These are phyloP conservation scores for Parascedosporium putredinis DNA, from an alignment of 2,329 filamentous ascomycete species.

Conservation along the genomic window DNA sequence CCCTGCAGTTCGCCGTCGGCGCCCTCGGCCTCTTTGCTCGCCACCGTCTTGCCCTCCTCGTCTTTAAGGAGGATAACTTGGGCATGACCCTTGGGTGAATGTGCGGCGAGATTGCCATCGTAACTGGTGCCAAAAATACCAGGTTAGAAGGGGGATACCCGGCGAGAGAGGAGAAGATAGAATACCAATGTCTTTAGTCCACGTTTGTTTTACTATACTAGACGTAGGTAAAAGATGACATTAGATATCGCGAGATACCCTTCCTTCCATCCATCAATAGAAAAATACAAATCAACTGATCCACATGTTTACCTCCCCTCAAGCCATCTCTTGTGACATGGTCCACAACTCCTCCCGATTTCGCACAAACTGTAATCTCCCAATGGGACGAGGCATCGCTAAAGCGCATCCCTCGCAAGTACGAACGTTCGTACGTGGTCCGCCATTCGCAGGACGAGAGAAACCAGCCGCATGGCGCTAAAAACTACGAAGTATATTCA, in stretches of 20 bases:
- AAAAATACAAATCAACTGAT: not conserved
- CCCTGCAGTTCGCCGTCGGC: slow-evolving; percentile 67
- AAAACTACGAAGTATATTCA: too few relatives aligned
- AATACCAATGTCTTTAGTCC: not conserved
- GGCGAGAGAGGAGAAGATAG: not conserved
- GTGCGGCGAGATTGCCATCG: too few relatives aligned
- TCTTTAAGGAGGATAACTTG: slow-evolving; percentile 86
- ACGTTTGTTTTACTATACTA: not conserved
- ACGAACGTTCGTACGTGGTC: too few relatives aligned
- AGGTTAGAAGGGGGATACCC: not conserved
- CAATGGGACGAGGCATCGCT: too few relatives aligned
- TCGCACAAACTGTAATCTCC: too few relatives aligned
- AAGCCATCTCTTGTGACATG: too few relatives aligned
- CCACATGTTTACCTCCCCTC: not conserved
- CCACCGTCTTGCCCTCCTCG: slow-evolving; percentile 73
- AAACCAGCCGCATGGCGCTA: too few relatives aligned
- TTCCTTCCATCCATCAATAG: not conserved
- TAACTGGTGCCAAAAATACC: too few relatives aligned
- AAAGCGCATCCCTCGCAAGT: too few relatives aligned
- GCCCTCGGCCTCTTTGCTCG: slow-evolving; percentile 75
- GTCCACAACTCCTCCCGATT: too few relatives aligned
- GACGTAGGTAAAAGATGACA: not conserved
- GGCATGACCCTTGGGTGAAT: slow-evolving; percentile 23
- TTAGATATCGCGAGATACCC: not conserved
- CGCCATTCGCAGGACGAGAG: too few relatives aligned